Evolutionary conservation across 2,329 filamentous ascomycete species (phyloP).

Genomic region (Annulohypoxylon truncatum): DNA sequence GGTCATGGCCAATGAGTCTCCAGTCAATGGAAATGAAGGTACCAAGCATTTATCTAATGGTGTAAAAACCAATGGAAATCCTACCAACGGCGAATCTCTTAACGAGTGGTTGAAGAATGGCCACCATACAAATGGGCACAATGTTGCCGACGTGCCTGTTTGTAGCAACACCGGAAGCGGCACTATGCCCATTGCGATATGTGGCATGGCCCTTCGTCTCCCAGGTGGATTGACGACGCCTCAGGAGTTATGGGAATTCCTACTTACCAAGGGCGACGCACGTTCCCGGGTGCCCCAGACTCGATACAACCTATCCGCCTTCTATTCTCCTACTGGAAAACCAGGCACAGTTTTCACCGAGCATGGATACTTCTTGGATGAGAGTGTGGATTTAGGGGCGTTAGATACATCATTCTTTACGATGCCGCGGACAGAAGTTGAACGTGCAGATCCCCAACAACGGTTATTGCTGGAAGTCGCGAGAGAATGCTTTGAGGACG

Average conservation of each 20-base stretch:
- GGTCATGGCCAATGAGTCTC: neutral
- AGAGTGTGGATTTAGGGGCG: constrained; percentile 27
- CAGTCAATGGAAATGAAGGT: constrained; percentile 2
- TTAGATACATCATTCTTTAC: constrained; percentile 31
- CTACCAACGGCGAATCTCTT: neutral
- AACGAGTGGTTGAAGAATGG: constrained; percentile 17
- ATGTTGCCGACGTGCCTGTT: neutral
- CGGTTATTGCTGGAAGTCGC: constrained; percentile 52
- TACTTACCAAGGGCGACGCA: constrained; percentile 35
- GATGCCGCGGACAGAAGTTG: constrained; percentile 45
- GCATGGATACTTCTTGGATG: constrained; percentile 38
- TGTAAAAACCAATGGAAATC: neutral
- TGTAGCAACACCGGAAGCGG: neutral
- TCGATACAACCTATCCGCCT: constrained; percentile 32
- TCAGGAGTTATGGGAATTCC: constrained; percentile 35
- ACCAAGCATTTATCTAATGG: neutral
- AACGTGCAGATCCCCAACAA: constrained; percentile 53
- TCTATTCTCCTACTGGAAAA: constrained; percentile 21
- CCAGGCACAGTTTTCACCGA: constrained; percentile 35
- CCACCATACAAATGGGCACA: constrained; percentile 1
- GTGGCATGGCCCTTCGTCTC: constrained; percentile 33
- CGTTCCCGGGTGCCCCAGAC: constrained; percentile 23
- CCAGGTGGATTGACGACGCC: constrained; percentile 25
- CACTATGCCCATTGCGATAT: constrained; percentile 28
- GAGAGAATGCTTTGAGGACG: constrained; percentile 52